Evolutionary conservation across 805 yeast species (phyloP).

Genomic region (Saturnispora sekii): DNA sequence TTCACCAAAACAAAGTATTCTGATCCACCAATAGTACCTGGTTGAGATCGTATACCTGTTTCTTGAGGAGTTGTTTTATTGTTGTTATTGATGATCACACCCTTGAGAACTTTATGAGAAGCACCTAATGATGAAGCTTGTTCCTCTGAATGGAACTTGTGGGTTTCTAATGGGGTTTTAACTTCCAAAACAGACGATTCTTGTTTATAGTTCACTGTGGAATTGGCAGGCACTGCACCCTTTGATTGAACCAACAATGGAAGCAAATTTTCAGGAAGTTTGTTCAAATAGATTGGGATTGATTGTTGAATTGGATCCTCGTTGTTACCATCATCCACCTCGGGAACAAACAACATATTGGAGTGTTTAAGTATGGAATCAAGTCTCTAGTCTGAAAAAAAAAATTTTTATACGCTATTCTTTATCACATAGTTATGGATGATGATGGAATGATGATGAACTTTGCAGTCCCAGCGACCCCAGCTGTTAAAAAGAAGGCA

Average conservation of each 20-base stretch:
- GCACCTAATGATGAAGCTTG: constrained; percentile 51
- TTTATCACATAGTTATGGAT: constrained; percentile 4
- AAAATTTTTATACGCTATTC: not conserved
- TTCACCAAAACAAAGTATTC: constrained; percentile 32
- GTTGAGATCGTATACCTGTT: constrained; percentile 13
- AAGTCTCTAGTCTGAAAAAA: not conserved
- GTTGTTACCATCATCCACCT: constrained; percentile 12
- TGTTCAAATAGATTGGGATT: constrained; percentile 44
- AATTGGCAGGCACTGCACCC: constrained; percentile 40
- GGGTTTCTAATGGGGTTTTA: constrained; percentile 64
- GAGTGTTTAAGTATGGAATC: not conserved
- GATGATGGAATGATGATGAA: constrained; percentile 75
- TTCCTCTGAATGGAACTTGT: constrained; percentile 53
- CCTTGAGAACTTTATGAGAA: constrained; percentile 53
- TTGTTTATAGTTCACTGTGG: constrained; percentile 37
- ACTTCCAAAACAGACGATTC: constrained; percentile 59
- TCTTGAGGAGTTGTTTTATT: not conserved
- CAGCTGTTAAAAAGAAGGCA: constrained; percentile 15
- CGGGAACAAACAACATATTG: constrained; percentile 13
- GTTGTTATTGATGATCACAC: constrained; percentile 49
- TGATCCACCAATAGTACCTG: constrained; percentile 15
- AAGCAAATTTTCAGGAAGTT: constrained; percentile 21
- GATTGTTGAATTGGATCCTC: constrained; percentile 44
- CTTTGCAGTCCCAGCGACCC: constrained; percentile 35
- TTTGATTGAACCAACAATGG: constrained; percentile 39